Percentiles rank a stretch among this genome's conserved stretches.
phyloP scores from a whole-genome alignment of 495 filamentous ascomycete genomes.

The Monascus purpureus region DNA sequence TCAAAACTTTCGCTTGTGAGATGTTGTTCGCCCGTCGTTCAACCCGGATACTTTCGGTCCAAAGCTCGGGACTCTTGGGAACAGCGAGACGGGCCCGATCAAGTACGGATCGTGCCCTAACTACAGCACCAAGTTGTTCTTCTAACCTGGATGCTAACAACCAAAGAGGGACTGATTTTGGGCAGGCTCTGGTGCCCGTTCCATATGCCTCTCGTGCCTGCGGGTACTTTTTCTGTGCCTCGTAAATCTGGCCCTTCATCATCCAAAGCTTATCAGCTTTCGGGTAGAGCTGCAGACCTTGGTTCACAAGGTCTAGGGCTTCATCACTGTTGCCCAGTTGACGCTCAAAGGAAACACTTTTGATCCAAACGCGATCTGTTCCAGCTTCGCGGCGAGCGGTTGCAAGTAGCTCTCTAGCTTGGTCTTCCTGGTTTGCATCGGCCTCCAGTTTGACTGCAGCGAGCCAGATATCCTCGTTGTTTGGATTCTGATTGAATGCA shows the following conservation, averaged over 20 bases:
- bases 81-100: slow-evolving; percentile 78
- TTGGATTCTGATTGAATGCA: slow-evolving; percentile 85
- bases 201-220: slow-evolving; percentile 86
- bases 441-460: slow-evolving; percentile 91
- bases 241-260: slow-evolving; percentile 98
- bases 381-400: slow-evolving; percentile 74
- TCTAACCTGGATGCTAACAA: slow-evolving; percentile 77
- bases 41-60: slow-evolving; percentile 82
- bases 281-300: slow-evolving; percentile 81
- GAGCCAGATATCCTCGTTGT: slow-evolving; percentile 95
- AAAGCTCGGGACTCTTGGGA: slow-evolving; percentile 72
- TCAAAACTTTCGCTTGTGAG: slow-evolving; percentile 70
- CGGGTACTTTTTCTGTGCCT: slow-evolving; percentile 55
- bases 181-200: slow-evolving; percentile 74
- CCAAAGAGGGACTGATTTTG: slow-evolving; percentile 76
- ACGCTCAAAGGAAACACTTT: slow-evolving; percentile 82
- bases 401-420: slow-evolving; percentile 66
- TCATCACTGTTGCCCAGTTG: slow-evolving; percentile 64
- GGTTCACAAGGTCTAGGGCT: slow-evolving; percentile 72
- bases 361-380: slow-evolving; percentile 94
- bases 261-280: slow-evolving; percentile 84
- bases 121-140: slow-evolving; percentile 67
- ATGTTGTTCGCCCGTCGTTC: slow-evolving; percentile 81
- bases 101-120: slow-evolving; percentile 84
- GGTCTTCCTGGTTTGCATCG: slow-evolving; percentile 63